Conservation (phyloP, 495 filamentous ascomycete species). For the Penicillium verhagenii region DNA sequence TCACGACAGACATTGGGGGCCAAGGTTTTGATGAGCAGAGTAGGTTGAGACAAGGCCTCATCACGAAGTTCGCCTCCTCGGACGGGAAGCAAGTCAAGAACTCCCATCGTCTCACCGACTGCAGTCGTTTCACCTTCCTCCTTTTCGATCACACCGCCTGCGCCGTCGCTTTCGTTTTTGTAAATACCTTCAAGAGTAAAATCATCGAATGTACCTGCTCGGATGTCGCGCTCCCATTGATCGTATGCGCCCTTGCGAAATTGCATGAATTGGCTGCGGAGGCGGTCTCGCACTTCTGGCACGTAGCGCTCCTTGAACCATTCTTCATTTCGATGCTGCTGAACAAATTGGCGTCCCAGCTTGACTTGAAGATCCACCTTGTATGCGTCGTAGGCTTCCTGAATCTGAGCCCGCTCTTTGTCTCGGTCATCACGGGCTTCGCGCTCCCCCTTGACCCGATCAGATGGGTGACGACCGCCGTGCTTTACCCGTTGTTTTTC, state of each 20-base stretch:
- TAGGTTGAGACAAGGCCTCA: conserved; percentile 78
- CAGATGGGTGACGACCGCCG: conserved; percentile 69
- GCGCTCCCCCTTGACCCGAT: conserved; percentile 69
- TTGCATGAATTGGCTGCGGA: conserved; percentile 67
- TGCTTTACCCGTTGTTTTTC: conserved; percentile 77
- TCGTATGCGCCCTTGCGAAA: conserved; percentile 71
- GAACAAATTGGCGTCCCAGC: conserved; percentile 85
- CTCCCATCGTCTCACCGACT: conserved; percentile 86
- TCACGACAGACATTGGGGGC: conserved; percentile 93
- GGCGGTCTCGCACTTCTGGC: conserved; percentile 67
- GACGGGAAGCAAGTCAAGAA: conserved; percentile 81
- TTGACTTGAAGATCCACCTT: conserved; percentile 91
- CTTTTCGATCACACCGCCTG: conserved; percentile 83
- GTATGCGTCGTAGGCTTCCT: conserved; percentile 88
- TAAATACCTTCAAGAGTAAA: conserved; percentile 94
- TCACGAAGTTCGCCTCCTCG: conserved; percentile 79
- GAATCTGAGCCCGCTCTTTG: conserved; percentile 84
- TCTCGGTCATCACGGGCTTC: conserved; percentile 84
- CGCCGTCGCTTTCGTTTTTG: conserved; percentile 87
- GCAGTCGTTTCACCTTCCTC: conserved; percentile 92
- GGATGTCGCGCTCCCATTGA: conserved; percentile 83
- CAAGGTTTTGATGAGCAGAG: conserved; percentile 95
- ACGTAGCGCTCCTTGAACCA: conserved; percentile 98
- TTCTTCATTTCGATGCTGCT: conserved; percentile 86
- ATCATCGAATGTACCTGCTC: conserved; percentile 82